Percentiles rank a stretch among this genome's conserved stretches.
Evolutionary conservation across 495 filamentous ascomycete species (phyloP).

Genomic region (Bacidia gigantensis): DNA sequence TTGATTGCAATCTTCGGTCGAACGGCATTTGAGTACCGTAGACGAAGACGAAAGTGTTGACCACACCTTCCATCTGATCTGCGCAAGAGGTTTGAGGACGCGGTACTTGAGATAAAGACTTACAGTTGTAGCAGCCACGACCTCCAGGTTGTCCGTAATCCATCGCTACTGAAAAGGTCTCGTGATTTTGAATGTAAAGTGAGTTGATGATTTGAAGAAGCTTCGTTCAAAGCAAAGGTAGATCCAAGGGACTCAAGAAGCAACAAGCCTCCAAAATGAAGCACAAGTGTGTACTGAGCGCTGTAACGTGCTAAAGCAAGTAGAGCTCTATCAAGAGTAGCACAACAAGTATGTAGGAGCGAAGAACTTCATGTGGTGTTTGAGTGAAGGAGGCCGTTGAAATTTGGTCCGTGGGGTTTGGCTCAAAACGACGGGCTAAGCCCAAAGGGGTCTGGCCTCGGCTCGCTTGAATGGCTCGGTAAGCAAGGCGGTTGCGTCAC

Average conservation of each 20-base stretch:
- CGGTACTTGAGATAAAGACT: conserved; percentile 25
- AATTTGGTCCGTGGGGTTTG: not conserved
- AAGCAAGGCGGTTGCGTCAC: not conserved
- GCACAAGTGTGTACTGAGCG: no score
- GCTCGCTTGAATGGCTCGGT: not conserved
- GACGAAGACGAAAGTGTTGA: no score
- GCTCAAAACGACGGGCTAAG: not conserved
- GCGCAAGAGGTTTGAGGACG: no score
- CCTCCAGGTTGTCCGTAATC: conserved; percentile 36
- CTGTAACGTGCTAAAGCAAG: no score
- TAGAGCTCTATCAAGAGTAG: no score
- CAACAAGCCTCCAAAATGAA: no score
- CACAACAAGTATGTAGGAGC: no score
- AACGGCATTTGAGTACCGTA: no score
- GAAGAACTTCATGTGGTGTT: no score
- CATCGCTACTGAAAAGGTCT: conserved; percentile 25
- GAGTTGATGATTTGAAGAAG: not conserved
- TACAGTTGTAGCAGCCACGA: conserved; percentile 73
- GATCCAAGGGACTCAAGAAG: no score
- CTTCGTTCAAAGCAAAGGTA: not conserved
- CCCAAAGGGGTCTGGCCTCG: not conserved
- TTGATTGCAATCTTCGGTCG: no score
- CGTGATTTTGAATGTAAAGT: not conserved
- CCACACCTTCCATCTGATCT: no score
- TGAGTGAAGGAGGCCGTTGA: not conserved